Percentiles rank a stretch among this genome's conserved stretches.
These are phyloP conservation scores for Corylus americana DNA, from an alignment of 306 rosid species.

Conservation along the genomic window DNA sequence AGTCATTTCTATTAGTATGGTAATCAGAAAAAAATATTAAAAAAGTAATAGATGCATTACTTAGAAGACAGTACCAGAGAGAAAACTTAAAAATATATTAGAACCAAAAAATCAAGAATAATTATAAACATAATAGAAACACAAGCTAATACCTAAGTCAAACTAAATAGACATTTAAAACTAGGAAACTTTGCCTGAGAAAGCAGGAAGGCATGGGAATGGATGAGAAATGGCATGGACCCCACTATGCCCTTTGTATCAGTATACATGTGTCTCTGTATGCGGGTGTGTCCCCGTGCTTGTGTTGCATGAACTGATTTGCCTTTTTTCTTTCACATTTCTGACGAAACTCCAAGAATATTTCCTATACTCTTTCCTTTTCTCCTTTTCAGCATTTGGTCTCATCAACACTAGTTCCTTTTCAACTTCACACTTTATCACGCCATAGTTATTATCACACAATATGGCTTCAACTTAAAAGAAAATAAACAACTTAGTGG, in stretches of 20 bases:
- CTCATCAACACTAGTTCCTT: too few species aligned
- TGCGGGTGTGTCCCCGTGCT: background rate
- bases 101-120: slow-evolving; percentile 1
- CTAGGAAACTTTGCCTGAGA: background rate
- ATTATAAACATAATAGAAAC: background rate
- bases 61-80: background rate
- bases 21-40: background rate
- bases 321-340: background rate
- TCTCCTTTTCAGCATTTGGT: too few species aligned
- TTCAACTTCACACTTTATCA: too few species aligned
- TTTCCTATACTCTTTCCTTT: too few species aligned
- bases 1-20: slow-evolving; percentile 9
- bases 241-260: background rate
- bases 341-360: background rate
- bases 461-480: too few species aligned
- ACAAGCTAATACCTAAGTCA: background rate
- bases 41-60: background rate
- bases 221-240: background rate
- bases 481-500: too few species aligned
- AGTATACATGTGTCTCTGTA: background rate
- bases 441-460: too few species aligned
- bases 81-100: background rate
- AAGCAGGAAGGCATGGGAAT: background rate
- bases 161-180: background rate
- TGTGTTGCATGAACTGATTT: background rate